These are phyloP conservation scores for Lagenaria siceraria DNA, from an alignment of 306 rosid genomes.

Conservation along the genomic window DNA sequence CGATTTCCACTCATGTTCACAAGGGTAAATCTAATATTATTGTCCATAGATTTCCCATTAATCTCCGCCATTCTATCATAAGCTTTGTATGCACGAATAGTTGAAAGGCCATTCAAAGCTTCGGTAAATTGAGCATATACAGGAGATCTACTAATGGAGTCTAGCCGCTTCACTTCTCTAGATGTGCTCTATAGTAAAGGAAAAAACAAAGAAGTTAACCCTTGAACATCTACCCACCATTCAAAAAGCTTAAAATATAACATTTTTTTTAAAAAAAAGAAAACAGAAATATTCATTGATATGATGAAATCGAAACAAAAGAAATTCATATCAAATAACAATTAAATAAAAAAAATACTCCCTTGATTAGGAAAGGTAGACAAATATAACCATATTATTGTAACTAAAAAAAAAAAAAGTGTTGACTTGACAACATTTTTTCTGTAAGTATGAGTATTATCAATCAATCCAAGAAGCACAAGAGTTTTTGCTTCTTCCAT, in stretches of 20 bases:
- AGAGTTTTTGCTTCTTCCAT: not conserved
- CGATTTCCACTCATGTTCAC: conserved; percentile 36
- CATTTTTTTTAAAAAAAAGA: no score
- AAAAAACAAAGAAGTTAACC: not conserved
- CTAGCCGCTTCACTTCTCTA: conserved; percentile 87
- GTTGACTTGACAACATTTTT: no score
- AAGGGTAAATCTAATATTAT: conserved; percentile 27
- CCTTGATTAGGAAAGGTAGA: no score
- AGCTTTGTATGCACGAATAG: conserved; percentile 86
- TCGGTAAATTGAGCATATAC: conserved; percentile 95
- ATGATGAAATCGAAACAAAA: no score
- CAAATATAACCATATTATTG: no score
- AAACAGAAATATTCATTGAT: no score
- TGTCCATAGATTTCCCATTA: conserved; percentile 40
- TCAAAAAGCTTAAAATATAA: not conserved
- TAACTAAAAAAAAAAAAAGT: no score
- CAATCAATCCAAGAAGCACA: not conserved
- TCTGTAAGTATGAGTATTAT: not conserved
- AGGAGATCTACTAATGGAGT: conserved; percentile 86
- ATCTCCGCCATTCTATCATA: conserved; percentile 84
- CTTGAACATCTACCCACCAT: not conserved
- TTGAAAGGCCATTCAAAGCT: conserved; percentile 78
- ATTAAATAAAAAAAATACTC: no score
- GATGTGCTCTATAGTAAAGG: conserved; percentile 56
- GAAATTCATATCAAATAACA: no score